Percentiles rank a stretch among this genome's conserved stretches.
These are phyloP conservation scores for Aspergillus pseudoglaucus DNA, from an alignment of 2,329 filamentous ascomycete genomes.

Conservation along the genomic window DNA sequence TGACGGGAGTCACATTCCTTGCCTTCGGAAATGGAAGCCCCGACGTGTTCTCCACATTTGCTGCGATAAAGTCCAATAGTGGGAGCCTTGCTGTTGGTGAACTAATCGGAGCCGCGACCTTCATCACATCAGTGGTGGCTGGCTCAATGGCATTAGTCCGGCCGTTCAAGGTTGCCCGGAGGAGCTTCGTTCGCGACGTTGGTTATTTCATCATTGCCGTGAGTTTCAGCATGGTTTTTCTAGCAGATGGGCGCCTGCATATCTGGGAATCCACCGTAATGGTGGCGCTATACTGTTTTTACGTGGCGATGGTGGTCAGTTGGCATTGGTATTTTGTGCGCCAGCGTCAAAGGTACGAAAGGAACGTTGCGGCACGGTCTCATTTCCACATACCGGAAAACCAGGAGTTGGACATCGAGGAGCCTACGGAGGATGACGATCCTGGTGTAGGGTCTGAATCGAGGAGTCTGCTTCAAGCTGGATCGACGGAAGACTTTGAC, in stretches of 20 bases:
- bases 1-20: slow-evolving; percentile 92
- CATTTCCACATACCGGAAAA: slow-evolving; percentile 60
- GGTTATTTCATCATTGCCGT: slow-evolving; percentile 86
- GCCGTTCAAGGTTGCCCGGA: slow-evolving; percentile 84
- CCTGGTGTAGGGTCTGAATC: slow-evolving; percentile 40
- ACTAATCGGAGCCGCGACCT: slow-evolving; percentile 86
- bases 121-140: slow-evolving; percentile 93
- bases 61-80: slow-evolving; percentile 93
- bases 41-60: slow-evolving; percentile 97
- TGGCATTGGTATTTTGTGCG: slow-evolving; percentile 84
- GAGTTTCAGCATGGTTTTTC: slow-evolving; percentile 76
- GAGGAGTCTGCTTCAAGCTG: slow-evolving; percentile 38
- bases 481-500: slow-evolving; percentile 58
- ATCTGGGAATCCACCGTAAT: slow-evolving; percentile 86
- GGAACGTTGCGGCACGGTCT: slow-evolving; percentile 65
- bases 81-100: slow-evolving; percentile 96
- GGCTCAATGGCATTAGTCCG: slow-evolving; percentile 96
- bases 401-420: slow-evolving; percentile 53
- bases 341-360: slow-evolving; percentile 54
- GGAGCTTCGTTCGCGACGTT: slow-evolving; percentile 86
- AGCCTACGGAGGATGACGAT: slow-evolving; percentile 52
- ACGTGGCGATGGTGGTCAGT: slow-evolving; percentile 76
- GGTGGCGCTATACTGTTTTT: slow-evolving; percentile 86
- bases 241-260: slow-evolving; percentile 75
- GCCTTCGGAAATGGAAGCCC: slow-evolving; percentile 97